Conservation (phyloP, 1,139 yeast genomes). For the Candida sp. region DNA sequence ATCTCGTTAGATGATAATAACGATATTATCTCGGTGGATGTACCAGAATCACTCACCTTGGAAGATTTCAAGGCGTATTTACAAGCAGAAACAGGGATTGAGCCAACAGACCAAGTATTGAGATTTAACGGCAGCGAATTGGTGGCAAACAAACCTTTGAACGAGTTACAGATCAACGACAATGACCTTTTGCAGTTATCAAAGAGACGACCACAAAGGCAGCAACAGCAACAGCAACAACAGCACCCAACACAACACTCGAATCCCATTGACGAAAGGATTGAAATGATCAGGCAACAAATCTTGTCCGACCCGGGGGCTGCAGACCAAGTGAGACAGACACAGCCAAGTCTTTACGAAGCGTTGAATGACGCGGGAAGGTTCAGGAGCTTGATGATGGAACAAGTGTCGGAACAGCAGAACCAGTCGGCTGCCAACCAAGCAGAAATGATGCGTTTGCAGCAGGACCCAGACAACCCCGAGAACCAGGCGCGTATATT, state of each 20-base stretch:
- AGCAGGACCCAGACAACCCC: slow-evolving; percentile 73
- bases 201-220: slow-evolving; percentile 10
- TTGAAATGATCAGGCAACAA: slow-evolving; percentile 57
- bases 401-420: slow-evolving; percentile 26
- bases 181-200: slow-evolving; percentile 59
- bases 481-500: slow-evolving; percentile 70
- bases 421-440: slow-evolving; percentile 24
- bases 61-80: slow-evolving; percentile 78
- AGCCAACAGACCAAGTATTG: slow-evolving; percentile 50
- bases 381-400: slow-evolving; percentile 53
- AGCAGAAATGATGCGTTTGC: slow-evolving; percentile 54
- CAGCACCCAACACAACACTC: slow-evolving; percentile 8
- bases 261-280: slow-evolving; percentile 34
- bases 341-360: slow-evolving; percentile 47
- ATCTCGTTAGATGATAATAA: slow-evolving; percentile 35
- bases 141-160: slow-evolving; percentile 39
- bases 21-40: slow-evolving; percentile 50
- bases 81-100: slow-evolving; percentile 71
- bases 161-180: slow-evolving; percentile 51
- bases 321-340: slow-evolving; percentile 32
- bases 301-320: slow-evolving; percentile 42
- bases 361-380: slow-evolving; percentile 54
- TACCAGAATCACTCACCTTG: slow-evolving; percentile 66
- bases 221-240: slow-evolving; percentile 5
- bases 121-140: slow-evolving; percentile 50